These are phyloP conservation scores for Candida odintsovae DNA, from an alignment of 805 yeast species.

Conservation along the genomic window DNA sequence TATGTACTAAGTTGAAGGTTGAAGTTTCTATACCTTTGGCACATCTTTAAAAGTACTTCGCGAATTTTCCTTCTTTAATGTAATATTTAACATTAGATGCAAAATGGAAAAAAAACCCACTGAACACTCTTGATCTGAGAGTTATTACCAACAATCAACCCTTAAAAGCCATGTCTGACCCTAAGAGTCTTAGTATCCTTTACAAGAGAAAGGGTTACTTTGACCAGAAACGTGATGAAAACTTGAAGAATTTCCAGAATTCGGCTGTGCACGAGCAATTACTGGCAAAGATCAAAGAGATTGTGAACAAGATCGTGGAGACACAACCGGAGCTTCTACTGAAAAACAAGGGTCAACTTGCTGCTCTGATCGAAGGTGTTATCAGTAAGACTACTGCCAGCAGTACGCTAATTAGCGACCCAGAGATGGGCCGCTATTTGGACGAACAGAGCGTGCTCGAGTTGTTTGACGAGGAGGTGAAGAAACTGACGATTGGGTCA, in stretches of 20 bases:
- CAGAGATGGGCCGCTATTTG: slow-evolving; percentile 1
- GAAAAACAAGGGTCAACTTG: slow-evolving; percentile 19
- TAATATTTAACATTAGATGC: too few relatives aligned
- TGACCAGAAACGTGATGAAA: slow-evolving; percentile 14
- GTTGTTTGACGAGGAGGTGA: slow-evolving; percentile 17
- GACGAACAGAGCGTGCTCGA: slow-evolving; percentile 7
- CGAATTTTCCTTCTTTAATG: background rate
- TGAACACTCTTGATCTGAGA: too few relatives aligned
- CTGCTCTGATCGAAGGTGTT: slow-evolving; percentile 20
- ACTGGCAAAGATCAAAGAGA: slow-evolving; percentile 7
- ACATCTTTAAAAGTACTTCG: background rate
- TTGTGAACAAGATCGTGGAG: slow-evolving; percentile 12
- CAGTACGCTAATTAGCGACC: background rate
- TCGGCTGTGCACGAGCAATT: slow-evolving; percentile 13
- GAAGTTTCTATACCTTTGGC: background rate
- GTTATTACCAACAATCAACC: too few relatives aligned
- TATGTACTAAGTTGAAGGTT: background rate
- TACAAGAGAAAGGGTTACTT: slow-evolving; percentile 19
- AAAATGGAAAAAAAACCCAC: too few relatives aligned
- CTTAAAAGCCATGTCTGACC: background rate
- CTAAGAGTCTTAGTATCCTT: slow-evolving; percentile 1
- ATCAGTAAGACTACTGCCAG: slow-evolving; percentile 4
- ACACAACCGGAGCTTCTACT: slow-evolving; percentile 19
- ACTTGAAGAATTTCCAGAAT: slow-evolving; percentile 12
- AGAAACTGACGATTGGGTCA: slow-evolving; percentile 11